Evolutionary conservation across 2,329 filamentous ascomycete species (phyloP).

Genomic region (Camillea tinctor): DNA sequence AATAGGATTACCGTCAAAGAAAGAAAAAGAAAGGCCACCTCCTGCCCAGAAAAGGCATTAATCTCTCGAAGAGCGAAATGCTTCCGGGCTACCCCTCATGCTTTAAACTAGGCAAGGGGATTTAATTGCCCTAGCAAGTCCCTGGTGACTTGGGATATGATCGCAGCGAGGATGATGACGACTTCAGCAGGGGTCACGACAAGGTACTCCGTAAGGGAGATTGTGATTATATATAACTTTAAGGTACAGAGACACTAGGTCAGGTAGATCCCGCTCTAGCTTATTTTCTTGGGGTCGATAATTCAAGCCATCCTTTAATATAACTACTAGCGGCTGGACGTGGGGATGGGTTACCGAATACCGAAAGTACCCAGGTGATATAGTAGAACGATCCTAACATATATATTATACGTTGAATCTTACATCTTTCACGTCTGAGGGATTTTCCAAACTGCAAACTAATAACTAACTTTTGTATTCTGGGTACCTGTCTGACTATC

Average conservation of each 20-base stretch:
- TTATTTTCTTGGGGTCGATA: too few species aligned
- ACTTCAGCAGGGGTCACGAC: neutral
- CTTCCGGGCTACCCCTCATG: neutral
- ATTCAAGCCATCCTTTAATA: neutral
- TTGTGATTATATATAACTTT: too few species aligned
- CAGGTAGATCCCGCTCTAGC: neutral
- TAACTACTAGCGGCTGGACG: neutral
- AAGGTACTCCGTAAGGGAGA: neutral
- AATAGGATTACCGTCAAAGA: neutral
- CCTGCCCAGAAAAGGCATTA: neutral
- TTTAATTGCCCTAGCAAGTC: neutral
- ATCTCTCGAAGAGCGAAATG: too few species aligned
- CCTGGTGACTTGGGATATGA: neutral
- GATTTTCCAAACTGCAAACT: neutral
- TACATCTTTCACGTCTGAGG: too few species aligned
- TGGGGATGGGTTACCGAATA: neutral
- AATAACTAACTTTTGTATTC: slow-evolving; percentile 7
- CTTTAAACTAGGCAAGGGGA: neutral
- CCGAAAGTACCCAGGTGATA: too few species aligned
- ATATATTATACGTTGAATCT: too few species aligned
- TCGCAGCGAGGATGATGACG: neutral
- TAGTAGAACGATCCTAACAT: too few species aligned
- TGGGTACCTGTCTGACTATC: slow-evolving; percentile 8
- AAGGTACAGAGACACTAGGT: neutral
- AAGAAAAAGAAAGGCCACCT: neutral